Base-by-base conservation (phyloP, 2,329 filamentous ascomycete species). In the Fusarium multiceps region DNA sequence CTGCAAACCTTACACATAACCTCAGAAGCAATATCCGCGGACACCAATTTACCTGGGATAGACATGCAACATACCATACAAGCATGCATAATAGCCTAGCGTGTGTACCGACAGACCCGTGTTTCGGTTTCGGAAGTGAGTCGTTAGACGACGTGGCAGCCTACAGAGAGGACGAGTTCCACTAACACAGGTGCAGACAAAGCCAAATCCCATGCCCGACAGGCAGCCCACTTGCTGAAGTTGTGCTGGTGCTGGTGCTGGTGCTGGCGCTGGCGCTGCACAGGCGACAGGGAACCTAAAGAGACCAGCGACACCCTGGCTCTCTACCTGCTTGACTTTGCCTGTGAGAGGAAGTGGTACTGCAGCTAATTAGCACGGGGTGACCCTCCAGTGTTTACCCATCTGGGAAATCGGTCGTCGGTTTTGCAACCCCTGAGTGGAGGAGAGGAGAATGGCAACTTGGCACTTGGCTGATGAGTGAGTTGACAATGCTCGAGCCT, bases 141-240 rank as follows among this genome's bases (percentile, higher is more conserved):
- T 68, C 45, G 43, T 54, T 42, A 59, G 68, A 62, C 69, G 67
- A 74, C 72, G 64, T 74, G 72, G 72, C 68, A 68, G 64, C 42
- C 59, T 46, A 43, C 54, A 48, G 50, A 49, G 68, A 72, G 56
- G 48, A 67, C 50, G 42, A 53, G 60, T 66, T 49, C 66, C 57
- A 55, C 67, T 60, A 55, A 30, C 20, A 53, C 16, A 27, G 42
- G 28, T 37, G 53, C 34, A 45, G 58, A 55, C 41, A 47, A 64
- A 63, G 50, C 47, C 45, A 43, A 55, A 48, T 62, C 47, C 40
- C 21, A 41, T 60, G 61, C 42, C 54, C 42, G 11, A 49, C 49
- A 63, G 42, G 60, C 40, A 48, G 57, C 30, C 61, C 55, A 55
- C 46, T 55, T 67, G 42, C 55, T 51, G 28, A 57, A 68, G 54